Evolutionary conservation across 805 yeast species (phyloP).

Genomic region (Sungouiella thailandica): DNA sequence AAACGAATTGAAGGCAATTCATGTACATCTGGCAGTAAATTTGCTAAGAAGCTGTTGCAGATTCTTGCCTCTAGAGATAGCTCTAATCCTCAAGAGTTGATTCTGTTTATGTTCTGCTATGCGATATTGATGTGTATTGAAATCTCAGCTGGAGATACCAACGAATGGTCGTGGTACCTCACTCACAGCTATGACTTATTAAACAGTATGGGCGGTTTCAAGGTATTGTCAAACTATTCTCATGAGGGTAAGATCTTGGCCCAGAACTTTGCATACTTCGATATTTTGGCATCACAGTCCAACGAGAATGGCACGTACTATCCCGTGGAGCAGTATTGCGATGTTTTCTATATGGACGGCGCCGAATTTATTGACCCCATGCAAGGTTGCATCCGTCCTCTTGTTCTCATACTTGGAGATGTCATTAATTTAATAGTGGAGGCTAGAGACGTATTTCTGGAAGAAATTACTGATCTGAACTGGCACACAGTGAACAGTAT

Average conservation of each 20-base stretch:
- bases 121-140: slow-evolving; percentile 27
- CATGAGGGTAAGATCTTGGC: slow-evolving; percentile 7
- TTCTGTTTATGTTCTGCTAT: slow-evolving; percentile 21
- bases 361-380: neutral
- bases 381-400: neutral
- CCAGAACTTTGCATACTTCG: slow-evolving; percentile 5
- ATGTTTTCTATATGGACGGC: neutral
- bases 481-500: slow-evolving; percentile 7
- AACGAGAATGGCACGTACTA: slow-evolving; percentile 1
- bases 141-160: slow-evolving; percentile 29
- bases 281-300: neutral
- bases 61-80: slow-evolving; percentile 2
- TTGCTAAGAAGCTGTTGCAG: neutral
- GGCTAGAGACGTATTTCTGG: slow-evolving; percentile 13
- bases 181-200: slow-evolving; percentile 8
- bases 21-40: neutral
- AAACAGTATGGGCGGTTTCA: slow-evolving; percentile 10
- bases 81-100: slow-evolving; percentile 8
- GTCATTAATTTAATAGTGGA: slow-evolving; percentile 2
- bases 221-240: slow-evolving; percentile 4
- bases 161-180: slow-evolving; percentile 8
- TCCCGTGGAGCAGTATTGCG: neutral
- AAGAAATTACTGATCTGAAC: slow-evolving; percentile 1
- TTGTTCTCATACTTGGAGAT: neutral
- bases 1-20: neutral